These are phyloP conservation scores for Spinacia oleracea DNA, from an alignment of 179 eudicot species.

Conservation along the genomic window DNA sequence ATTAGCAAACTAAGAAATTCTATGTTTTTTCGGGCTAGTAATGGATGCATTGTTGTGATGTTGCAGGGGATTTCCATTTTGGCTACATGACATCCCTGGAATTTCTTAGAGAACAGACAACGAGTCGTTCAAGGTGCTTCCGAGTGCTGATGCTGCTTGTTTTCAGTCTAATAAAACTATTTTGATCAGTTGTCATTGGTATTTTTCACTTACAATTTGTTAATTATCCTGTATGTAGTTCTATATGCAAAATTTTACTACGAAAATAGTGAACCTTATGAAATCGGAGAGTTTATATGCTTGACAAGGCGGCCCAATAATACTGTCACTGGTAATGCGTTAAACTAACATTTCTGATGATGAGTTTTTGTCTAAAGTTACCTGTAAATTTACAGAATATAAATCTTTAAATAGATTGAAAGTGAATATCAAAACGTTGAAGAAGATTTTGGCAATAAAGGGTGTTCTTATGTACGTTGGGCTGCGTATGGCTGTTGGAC, in stretches of 20 bases:
- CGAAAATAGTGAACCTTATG: slow-evolving; percentile 82
- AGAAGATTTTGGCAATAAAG: slow-evolving; percentile 43
- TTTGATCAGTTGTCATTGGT: not conserved
- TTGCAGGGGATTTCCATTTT: too few species aligned
- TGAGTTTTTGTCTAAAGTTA: too few species aligned
- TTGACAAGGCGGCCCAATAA: slow-evolving; percentile 95
- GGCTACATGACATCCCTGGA: too few species aligned
- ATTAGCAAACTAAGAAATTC: too few species aligned
- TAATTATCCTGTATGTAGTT: slow-evolving; percentile 37
- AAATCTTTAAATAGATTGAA: slow-evolving; percentile 43
- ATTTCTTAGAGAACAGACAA: slow-evolving; percentile 67
- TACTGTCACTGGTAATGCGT: too few species aligned
- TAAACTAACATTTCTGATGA: too few species aligned
- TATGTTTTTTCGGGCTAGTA: too few species aligned
- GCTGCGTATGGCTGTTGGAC: slow-evolving; percentile 80
- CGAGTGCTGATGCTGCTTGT: not conserved
- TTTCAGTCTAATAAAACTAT: not conserved
- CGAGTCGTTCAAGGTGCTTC: slow-evolving; percentile 68
- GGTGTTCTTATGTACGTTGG: slow-evolving; percentile 76
- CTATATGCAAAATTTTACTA: too few species aligned
- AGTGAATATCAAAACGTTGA: too few species aligned
- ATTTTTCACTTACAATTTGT: not conserved
- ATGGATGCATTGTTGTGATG: too few species aligned
- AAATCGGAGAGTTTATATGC: slow-evolving; percentile 78
- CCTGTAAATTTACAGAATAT: too few species aligned